Base-by-base conservation (phyloP, 257 asterid genomes). In the Solanum pennellii region DNA sequence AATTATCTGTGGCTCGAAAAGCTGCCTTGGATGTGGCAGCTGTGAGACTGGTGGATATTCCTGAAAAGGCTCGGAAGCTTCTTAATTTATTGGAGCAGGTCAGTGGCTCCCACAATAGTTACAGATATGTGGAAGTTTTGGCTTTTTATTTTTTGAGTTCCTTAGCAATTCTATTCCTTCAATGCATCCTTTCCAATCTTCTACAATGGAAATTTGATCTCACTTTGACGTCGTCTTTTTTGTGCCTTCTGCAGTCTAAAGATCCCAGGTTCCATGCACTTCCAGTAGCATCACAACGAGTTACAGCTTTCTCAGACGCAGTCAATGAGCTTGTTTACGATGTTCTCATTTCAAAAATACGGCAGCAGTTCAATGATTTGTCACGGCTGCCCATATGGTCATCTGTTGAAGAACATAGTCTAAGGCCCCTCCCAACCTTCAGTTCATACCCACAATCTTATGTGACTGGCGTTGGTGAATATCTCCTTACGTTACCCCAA, bases 191-290 rank as follows among this genome's bases (percentile, higher is more conserved):
- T 82, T 12, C 69, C 85, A 47, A 80, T 62, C 74, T 86, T 49
- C 45, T 82, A 3, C 42, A 66, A 47, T 87, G 41, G 33, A 85
- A n/a, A 68, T 47, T 49, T 83, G 71, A 59, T 62, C 33, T 83
- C 76, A 85, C 44, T 71, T 83, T 75, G 87, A 72, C 59, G 42
- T 84, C 60, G 86, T 87, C 88, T 87, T 82, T 25, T 84, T 84
- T 84, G 72, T 86, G 87, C 69, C 87, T 88, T 71, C 82, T 93
- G 94, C 98, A 96, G 99, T 94, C 99, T 29, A 97, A 97, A 91
- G 99, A 97, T 93, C 98, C 98, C 83, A 91, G 99, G 88, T 97
- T 97, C 90, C 99, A 96, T 69, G 98, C 99, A 85, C 99, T 96
- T 87, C 99, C 99, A 69, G 90, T 91, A 89, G 94, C 99, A 87